A percentile compares a stretch with the other conserved stretches of the same genome.
These are phyloP conservation scores for Rosa multiflora DNA, from an alignment of 306 rosid genomes.

Conservation along the genomic window DNA sequence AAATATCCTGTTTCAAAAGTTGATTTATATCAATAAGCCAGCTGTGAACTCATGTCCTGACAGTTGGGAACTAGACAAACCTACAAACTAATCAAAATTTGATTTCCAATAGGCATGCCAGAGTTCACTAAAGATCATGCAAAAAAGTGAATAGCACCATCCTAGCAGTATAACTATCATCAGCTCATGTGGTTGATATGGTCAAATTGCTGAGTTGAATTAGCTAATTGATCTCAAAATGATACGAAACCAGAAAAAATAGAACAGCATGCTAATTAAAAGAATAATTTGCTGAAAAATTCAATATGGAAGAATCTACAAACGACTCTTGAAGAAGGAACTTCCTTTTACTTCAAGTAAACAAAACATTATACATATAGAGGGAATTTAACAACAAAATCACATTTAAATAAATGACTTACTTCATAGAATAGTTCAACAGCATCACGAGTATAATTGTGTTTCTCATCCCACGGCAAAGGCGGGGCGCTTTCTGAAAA, in stretches of 20 bases:
- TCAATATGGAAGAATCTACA: neutral
- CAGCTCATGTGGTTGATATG: neutral
- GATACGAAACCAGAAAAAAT: neutral
- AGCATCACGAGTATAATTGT: constrained; percentile 62
- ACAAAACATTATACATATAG: neutral
- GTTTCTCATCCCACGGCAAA: constrained; percentile 73
- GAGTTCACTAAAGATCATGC: neutral
- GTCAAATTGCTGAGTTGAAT: neutral
- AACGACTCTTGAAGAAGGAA: neutral
- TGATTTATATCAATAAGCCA: neutral
- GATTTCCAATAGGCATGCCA: neutral
- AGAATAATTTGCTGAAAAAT: neutral
- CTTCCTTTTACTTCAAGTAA: neutral
- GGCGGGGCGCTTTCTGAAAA: constrained; percentile 70
- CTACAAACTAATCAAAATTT: neutral
- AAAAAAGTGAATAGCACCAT: neutral
- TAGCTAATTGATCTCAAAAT: neutral
- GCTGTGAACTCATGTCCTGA: neutral
- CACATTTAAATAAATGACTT: constrained; percentile 18
- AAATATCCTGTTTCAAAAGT: neutral
- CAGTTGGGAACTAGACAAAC: neutral
- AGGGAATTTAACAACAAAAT: constrained; percentile 21
- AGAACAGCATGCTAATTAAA: neutral
- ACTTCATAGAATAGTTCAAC: constrained; percentile 88
- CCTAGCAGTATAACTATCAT: neutral